Base-by-base conservation (phyloP, 257 asterid genomes). In the Solanum chiquidenum region DNA sequence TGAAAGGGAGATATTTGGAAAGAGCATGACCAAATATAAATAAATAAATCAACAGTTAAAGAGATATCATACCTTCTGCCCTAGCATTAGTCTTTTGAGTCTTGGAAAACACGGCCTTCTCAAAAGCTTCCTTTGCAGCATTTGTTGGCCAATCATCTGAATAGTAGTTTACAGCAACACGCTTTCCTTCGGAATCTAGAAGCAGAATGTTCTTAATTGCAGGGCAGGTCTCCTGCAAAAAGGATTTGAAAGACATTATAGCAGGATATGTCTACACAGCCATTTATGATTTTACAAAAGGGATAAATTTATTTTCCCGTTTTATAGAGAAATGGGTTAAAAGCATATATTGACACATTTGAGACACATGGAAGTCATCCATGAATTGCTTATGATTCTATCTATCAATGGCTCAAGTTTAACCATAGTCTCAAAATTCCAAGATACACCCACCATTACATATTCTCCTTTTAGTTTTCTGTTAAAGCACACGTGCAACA, bases 111-210 rank as follows among this genome's bases (percentile, higher is more conserved):
- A 94, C 89, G 46, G 96, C 88, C 93, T 94, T 95, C 92, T 95
- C 98, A 86, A 94, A 94, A 69, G 93, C 91, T 86, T 93, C 95
- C 86, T 93, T 94, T 12, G 97, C 94, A 79, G 75, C 85, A 90
- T 94, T 94, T 37, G 97, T 94, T 37, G 96, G 91, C 98, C 98
- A 94, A 86, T 95, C 98, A 92, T 95, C 98, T 25, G 96, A 90
- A 90, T 84, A 95, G 90, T 93, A 94, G 91, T 94, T 95, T 88
- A 90, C 94, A 68, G 97, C 98, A 52, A 94, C 88, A 27, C 98
- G 98, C 75, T 92, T 94, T 80, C 98, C 98, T 86, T 95, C 98
- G 16, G 97, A 92, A 90, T 95, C 98, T 82, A 95, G 94, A 87
- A 95, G 94, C 44, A 95, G 97, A 79, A 95, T 90, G 91, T 89